Evolutionary conservation across 345 rosid genomes (phyloP), one percentile per base, ranked within the genome.

Genomic region (Eucalyptus curtisii): DNA sequence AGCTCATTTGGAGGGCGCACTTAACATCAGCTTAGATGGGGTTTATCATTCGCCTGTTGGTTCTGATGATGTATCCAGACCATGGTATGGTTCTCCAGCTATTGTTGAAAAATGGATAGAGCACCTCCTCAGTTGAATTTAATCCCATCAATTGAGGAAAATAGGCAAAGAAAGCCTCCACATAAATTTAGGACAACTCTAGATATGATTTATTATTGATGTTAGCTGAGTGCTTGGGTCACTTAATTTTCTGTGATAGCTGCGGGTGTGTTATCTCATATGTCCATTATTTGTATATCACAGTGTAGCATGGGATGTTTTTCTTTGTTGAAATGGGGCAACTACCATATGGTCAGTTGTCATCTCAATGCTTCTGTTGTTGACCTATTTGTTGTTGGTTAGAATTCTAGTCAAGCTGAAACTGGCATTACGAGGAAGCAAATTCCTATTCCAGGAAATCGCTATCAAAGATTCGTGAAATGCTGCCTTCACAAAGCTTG

Each of bases 21-120:
- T 95, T 6, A 96, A 97, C 88, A 87, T 96, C 76, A 96, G 95
- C 93, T 91, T 96, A 84, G 95, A 96, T 25, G 97, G 97, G 81
- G 96, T 97, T 59, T 96, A 96, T 91, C 99, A 96, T 88, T 97
- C 99, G 1, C 99, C 99, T 0, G 98, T 96, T 37, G 99, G 98
- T 45, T 96, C 99, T 10, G 97, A 96, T 25, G 96, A 95, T 82
- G 87, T 19, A 47, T 90, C 87, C 17, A 95, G 98, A 88, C 99
- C 96, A 5, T 96, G 99, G 99, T 96, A 97, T 89, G 99, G 99
- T 52, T 96, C 99, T 86, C 95, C 99, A 8, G 91, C 89, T 11
- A 90, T 96, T 15, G 94, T 94, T 33, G 94, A 93, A 86, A 91
- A 95, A 89, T 97, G 99, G 99, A 93, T 95, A 89, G 94, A 93